phyloP scores from a whole-genome alignment of 75 land plant species.

The Cupressus sempervirens region DNA sequence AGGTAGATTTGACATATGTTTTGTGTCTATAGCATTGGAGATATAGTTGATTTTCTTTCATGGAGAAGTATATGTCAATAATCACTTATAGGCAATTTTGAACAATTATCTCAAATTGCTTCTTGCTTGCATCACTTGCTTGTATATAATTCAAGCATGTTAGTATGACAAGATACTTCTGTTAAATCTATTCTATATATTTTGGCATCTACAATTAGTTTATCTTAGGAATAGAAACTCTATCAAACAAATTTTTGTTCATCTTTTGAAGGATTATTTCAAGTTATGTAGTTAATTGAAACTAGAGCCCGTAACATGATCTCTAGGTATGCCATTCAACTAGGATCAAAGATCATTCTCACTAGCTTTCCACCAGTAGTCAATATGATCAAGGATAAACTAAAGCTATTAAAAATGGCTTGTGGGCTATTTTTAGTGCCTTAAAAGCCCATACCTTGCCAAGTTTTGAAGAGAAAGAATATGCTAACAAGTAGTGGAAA shows the following conservation, averaged over 20 bases:
- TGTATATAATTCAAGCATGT: slow-evolving; percentile 13
- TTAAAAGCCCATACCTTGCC: slow-evolving; percentile 13
- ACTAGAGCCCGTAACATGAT: slow-evolving; percentile 15
- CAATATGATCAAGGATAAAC: slow-evolving; percentile 37
- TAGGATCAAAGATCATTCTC: slow-evolving; percentile 51
- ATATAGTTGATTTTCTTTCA: slow-evolving; percentile 44
- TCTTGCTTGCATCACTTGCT: slow-evolving; percentile 37
- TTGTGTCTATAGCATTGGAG: slow-evolving; percentile 23
- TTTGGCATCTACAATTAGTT: slow-evolving; percentile 38
- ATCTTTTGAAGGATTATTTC: slow-evolving; percentile 41
- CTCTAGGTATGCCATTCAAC: slow-evolving; percentile 20
- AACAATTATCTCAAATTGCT: slow-evolving; percentile 66
- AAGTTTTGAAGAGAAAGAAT: slow-evolving; percentile 6
- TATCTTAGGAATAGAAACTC: slow-evolving; percentile 58
- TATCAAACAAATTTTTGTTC: slow-evolving; percentile 71
- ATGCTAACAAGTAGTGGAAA: neutral
- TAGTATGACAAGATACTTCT: slow-evolving; percentile 25
- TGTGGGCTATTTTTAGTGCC: slow-evolving; percentile 47
- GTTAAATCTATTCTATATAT: slow-evolving; percentile 43
- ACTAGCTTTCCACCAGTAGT: slow-evolving; percentile 55
- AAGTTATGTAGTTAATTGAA: slow-evolving; percentile 35
- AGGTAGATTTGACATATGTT: slow-evolving; percentile 13
- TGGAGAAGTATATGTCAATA: slow-evolving; percentile 41
- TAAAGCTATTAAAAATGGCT: slow-evolving; percentile 33
- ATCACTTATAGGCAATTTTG: slow-evolving; percentile 47